Percentiles rank a stretch among this genome's conserved stretches.
These are phyloP conservation scores for Puccinia novopanici DNA, from an alignment of 1,284 basidiomycete genomes.

Conservation along the genomic window DNA sequence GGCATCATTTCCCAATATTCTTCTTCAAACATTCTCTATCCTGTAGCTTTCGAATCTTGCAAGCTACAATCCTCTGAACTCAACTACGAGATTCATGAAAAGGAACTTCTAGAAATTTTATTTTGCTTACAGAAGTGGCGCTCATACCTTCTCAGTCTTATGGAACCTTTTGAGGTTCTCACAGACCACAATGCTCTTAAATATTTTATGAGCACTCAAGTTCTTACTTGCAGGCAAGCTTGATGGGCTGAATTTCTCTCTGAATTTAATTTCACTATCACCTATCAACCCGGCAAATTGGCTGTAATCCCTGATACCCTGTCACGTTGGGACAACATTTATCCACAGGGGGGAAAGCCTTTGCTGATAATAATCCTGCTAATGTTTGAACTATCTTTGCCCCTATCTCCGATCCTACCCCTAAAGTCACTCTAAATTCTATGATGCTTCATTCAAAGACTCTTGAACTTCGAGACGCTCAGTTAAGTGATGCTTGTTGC, in stretches of 20 bases:
- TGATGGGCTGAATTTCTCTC: neutral
- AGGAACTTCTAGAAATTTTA: neutral
- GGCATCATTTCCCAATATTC: neutral
- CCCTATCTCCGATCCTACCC: too few species aligned
- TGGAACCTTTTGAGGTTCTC: neutral
- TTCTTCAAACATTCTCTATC: neutral
- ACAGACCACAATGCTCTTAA: slow-evolving; percentile 3
- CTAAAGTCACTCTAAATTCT: too few species aligned
- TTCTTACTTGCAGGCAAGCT: slow-evolving; percentile 8
- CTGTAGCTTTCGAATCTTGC: neutral
- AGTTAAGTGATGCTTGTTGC: too few species aligned
- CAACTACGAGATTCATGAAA: slow-evolving; percentile 19
- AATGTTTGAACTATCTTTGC: too few species aligned
- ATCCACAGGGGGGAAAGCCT: neutral
- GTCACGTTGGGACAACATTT: neutral
- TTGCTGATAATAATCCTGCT: too few species aligned
- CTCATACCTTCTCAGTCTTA: neutral
- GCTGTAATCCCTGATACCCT: neutral
- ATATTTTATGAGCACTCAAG: neutral
- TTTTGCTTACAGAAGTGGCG: neutral
- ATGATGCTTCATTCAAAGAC: too few species aligned
- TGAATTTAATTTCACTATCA: neutral
- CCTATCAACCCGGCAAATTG: neutral
- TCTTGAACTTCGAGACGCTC: too few species aligned
- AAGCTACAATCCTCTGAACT: neutral